Evolutionary conservation across 805 yeast species (phyloP).

Genomic region (Candida insectalens): DNA sequence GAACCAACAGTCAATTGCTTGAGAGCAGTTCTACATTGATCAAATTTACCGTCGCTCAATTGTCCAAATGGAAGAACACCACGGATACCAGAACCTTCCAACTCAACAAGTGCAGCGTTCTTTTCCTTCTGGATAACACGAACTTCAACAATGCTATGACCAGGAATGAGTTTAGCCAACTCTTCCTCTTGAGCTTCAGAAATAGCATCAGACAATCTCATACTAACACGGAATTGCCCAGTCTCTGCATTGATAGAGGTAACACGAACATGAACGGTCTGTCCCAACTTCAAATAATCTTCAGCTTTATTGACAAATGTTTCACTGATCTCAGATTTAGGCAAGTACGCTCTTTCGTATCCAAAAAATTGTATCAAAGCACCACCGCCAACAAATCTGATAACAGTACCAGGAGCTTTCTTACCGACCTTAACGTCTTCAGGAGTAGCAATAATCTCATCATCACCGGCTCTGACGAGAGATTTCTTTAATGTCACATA

Average conservation of each 20-base stretch:
- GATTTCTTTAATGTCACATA: constrained; percentile 75
- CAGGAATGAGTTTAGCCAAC: constrained; percentile 42
- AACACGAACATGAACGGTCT: constrained; percentile 68
- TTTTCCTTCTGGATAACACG: constrained; percentile 65
- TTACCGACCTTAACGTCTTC: constrained; percentile 33
- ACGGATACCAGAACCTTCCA: constrained; percentile 39
- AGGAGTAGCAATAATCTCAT: constrained; percentile 32
- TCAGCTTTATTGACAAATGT: constrained; percentile 69
- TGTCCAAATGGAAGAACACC: constrained; percentile 73
- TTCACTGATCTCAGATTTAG: constrained; percentile 84
- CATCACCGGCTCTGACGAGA: constrained; percentile 54
- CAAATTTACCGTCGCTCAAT: constrained; percentile 64
- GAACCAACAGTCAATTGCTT: constrained; percentile 61
- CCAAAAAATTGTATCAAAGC: constrained; percentile 82
- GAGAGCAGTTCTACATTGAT: constrained; percentile 56
- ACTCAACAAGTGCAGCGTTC: constrained; percentile 60
- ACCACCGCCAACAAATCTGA: constrained; percentile 63
- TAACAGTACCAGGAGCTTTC: constrained; percentile 65
- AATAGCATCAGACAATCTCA: constrained; percentile 51
- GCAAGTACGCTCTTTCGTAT: constrained; percentile 66
- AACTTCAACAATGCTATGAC: constrained; percentile 51
- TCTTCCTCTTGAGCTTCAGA: constrained; percentile 37
- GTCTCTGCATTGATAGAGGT: constrained; percentile 44
- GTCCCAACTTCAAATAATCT: constrained; percentile 75
- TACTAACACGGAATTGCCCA: constrained; percentile 57